These are phyloP conservation scores for Phaffomyces opuntiae DNA, from an alignment of 805 yeast species.

Conservation along the genomic window DNA sequence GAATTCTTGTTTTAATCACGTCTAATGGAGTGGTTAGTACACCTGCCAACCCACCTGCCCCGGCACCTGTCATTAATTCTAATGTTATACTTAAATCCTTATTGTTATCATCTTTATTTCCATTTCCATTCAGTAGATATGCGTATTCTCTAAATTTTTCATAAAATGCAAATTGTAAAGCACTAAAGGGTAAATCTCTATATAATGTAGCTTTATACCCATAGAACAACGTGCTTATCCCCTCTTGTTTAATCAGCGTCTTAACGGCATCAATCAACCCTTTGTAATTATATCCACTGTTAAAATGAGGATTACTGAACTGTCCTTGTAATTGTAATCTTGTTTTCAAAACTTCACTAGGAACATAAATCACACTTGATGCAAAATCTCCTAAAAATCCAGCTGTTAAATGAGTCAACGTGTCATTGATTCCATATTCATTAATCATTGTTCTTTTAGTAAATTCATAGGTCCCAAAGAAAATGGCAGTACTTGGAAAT, in stretches of 20 bases:
- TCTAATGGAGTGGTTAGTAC: constrained; percentile 84
- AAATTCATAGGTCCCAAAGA: constrained; percentile 84
- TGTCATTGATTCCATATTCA: constrained; percentile 63
- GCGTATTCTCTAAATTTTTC: constrained; percentile 71
- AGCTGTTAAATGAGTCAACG: constrained; percentile 70
- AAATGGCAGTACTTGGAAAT: constrained; percentile 90
- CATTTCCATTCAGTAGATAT: constrained; percentile 25
- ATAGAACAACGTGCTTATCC: constrained; percentile 65
- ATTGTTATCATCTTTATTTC: constrained; percentile 4
- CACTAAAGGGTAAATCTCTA: constrained; percentile 93
- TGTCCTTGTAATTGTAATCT: constrained; percentile 90
- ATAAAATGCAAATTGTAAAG: constrained; percentile 92
- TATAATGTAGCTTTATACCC: constrained; percentile 93
- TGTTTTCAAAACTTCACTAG: constrained; percentile 91
- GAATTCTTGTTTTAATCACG: constrained; percentile 87
- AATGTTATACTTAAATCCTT: constrained; percentile 42
- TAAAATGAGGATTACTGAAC: constrained; percentile 69
- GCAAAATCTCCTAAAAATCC: constrained; percentile 94
- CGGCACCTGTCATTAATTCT: constrained; percentile 86
- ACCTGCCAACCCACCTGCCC: constrained; percentile 94
- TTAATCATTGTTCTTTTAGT: constrained; percentile 66
- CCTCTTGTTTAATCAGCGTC: constrained; percentile 64
- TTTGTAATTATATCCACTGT: constrained; percentile 80
- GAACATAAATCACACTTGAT: constrained; percentile 84
- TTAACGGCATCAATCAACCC: constrained; percentile 65